phyloP scores from a whole-genome alignment of 148 eudicot genomes.

The Chenopodium suecicum region DNA sequence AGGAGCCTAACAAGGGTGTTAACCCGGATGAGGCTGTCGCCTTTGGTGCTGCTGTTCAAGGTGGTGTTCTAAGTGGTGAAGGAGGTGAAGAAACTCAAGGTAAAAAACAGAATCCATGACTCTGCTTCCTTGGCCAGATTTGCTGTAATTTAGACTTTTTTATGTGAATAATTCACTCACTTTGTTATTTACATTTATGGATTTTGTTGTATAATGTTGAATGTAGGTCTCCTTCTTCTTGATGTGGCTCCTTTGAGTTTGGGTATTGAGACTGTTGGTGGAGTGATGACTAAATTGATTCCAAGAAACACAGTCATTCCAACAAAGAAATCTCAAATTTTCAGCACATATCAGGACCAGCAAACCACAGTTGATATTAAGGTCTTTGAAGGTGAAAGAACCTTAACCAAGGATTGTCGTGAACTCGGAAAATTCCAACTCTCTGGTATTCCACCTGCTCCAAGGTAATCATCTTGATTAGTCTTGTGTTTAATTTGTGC shows the following conservation, averaged over 20 bases:
- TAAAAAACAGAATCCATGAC: not conserved
- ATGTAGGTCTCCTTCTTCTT: constrained; percentile 44
- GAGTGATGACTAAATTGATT: constrained; percentile 68
- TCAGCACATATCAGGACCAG: constrained; percentile 58
- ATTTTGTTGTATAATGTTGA: not conserved
- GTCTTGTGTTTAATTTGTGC: not conserved
- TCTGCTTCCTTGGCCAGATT: not conserved
- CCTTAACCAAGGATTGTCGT: constrained; percentile 56
- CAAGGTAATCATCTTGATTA: constrained; percentile 36
- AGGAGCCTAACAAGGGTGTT: constrained; percentile 48
- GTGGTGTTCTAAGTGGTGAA: constrained; percentile 50
- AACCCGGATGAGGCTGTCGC: constrained; percentile 61
- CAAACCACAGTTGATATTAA: constrained; percentile 47
- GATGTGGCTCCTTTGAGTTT: constrained; percentile 62
- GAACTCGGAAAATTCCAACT: constrained; percentile 52
- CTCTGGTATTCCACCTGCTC: constrained; percentile 68
- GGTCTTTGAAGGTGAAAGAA: constrained; percentile 63
- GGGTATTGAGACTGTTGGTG: constrained; percentile 64
- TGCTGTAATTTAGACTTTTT: not conserved
- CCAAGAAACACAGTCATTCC: constrained; percentile 59
- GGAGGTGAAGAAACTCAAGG: constrained; percentile 49
- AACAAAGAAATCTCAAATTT: constrained; percentile 55
- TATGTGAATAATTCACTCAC: not conserved
- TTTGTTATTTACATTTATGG: not conserved
- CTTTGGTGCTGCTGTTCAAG: constrained; percentile 56